Evolutionary conservation across 352 stramenopile species (phyloP).

Genomic region (Blastocystis sp.): DNA sequence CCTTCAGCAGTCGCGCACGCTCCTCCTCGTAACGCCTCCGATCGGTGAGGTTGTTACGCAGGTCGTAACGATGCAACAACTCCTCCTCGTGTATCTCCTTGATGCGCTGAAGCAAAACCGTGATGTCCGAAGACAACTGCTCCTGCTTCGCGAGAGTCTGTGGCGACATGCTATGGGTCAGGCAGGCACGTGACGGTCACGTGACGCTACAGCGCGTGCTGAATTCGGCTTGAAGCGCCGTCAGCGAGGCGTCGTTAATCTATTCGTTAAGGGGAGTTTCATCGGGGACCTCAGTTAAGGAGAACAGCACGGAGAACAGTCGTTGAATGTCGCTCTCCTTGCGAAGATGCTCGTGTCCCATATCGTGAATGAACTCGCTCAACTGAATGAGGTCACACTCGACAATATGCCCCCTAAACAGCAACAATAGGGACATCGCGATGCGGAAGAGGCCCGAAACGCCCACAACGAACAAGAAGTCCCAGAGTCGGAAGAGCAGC

Average conservation of each 20-base stretch:
- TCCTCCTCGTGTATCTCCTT: conserved; percentile 59
- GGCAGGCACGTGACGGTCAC: neutral
- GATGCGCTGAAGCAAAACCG: conserved; percentile 32
- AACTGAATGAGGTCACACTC: conserved; percentile 42
- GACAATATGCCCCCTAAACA: conserved; percentile 13
- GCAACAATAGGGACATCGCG: conserved; percentile 29
- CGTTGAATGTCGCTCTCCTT: conserved; percentile 39
- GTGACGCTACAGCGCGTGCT: conserved; percentile 27
- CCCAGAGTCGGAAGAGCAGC: conserved; percentile 48
- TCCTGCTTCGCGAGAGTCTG: neutral
- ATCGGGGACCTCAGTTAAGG: conserved; percentile 1
- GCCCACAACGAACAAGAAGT: conserved; percentile 66
- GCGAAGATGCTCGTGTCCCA: neutral
- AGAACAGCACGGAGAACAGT: conserved; percentile 10
- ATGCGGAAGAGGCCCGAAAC: conserved; percentile 45
- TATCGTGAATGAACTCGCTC: conserved; percentile 33
- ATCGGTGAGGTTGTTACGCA: conserved; percentile 46
- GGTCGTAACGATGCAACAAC: conserved; percentile 30
- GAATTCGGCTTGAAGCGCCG: conserved; percentile 23
- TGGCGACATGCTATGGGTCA: conserved; percentile 38
- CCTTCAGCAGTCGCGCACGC: neutral
- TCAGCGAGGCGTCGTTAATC: conserved; percentile 4
- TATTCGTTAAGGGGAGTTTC: neutral
- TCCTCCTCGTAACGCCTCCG: neutral
- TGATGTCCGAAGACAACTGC: conserved; percentile 52